Conservation (phyloP, 129 eudicot species). For the Centella asiatica region DNA sequence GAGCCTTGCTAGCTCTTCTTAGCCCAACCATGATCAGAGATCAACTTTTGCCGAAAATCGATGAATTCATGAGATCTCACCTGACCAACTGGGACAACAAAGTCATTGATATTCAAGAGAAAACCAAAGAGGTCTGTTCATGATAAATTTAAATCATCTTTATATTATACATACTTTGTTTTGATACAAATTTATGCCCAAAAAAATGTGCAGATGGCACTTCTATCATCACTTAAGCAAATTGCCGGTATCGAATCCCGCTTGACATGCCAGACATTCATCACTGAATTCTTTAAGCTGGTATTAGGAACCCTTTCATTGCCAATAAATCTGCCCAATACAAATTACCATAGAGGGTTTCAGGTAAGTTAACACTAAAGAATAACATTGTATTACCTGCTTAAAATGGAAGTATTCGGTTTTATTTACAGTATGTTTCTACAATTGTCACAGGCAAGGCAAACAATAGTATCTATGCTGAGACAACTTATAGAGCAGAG, state of each 20-base stretch:
- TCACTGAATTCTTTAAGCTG: conserved; percentile 83
- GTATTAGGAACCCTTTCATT: conserved; percentile 90
- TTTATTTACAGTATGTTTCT: neutral
- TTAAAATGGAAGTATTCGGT: neutral
- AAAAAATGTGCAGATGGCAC: conserved; percentile 65
- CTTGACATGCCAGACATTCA: conserved; percentile 48
- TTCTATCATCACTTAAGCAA: conserved; percentile 76
- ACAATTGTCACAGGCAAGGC: conserved; percentile 60
- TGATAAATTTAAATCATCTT: neutral
- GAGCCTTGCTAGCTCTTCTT: conserved; percentile 81
- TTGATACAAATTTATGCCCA: neutral
- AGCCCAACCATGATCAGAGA: conserved; percentile 65
- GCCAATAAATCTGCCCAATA: conserved; percentile 80
- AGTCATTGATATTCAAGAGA: conserved; percentile 83
- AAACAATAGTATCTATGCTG: conserved; percentile 55
- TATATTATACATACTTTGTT: neutral
- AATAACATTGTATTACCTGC: neutral
- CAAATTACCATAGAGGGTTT: conserved; percentile 68
- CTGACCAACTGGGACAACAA: conserved; percentile 64
- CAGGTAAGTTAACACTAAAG: conserved; percentile 38
- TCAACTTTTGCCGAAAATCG: conserved; percentile 79
- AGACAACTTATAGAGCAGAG: conserved; percentile 55
- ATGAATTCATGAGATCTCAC: conserved; percentile 88
- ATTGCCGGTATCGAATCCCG: conserved; percentile 65
- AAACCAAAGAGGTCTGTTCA: conserved; percentile 74